phyloP scores from a whole-genome alignment of 2,329 filamentous ascomycete genomes.

The Juglanconis sp. region DNA sequence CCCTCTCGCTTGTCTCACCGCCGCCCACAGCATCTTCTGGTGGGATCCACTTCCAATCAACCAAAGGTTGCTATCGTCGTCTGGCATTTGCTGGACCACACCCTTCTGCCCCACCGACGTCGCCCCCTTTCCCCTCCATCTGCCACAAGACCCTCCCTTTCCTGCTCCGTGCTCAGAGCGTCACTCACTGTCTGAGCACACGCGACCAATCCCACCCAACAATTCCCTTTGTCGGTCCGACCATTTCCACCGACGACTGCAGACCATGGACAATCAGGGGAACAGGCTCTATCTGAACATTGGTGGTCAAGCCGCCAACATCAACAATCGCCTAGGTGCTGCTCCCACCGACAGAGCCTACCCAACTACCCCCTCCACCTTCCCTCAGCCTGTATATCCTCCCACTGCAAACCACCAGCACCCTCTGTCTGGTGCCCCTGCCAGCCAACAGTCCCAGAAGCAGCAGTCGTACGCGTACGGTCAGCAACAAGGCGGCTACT shows the following conservation, averaged over 20 bases:
- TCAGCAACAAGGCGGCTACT: conserved; percentile 48
- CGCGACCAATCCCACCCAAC: conserved; percentile 12
- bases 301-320: conserved; percentile 61
- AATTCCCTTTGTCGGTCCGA: conserved; percentile 12
- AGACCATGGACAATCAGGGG: conserved; percentile 54
- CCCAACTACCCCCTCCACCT: conserved; percentile 90
- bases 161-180: background rate
- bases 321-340: conserved; percentile 60
- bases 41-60: conserved; percentile 9
- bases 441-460: conserved; percentile 40
- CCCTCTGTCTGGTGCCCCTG: conserved; percentile 43
- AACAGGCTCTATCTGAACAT: conserved; percentile 66
- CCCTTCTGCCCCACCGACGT: conserved; percentile 7
- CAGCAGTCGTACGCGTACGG: conserved; percentile 45
- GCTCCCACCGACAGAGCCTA: conserved; percentile 64
- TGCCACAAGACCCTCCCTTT: conserved; percentile 14
- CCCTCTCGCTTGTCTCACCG: conserved; percentile 14
- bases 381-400: conserved; percentile 80
- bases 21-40: conserved; percentile 8
- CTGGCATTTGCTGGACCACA: conserved; percentile 12
- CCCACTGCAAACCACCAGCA: conserved; percentile 35
- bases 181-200: conserved; percentile 8
- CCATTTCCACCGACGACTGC: conserved; percentile 12
- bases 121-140: conserved; percentile 16
- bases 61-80: background rate